Evolutionary conservation across 2,329 filamentous ascomycete genomes (phyloP), one percentile per base, ranked within the genome.

Genomic region (Fusarium odoratissimum): DNA sequence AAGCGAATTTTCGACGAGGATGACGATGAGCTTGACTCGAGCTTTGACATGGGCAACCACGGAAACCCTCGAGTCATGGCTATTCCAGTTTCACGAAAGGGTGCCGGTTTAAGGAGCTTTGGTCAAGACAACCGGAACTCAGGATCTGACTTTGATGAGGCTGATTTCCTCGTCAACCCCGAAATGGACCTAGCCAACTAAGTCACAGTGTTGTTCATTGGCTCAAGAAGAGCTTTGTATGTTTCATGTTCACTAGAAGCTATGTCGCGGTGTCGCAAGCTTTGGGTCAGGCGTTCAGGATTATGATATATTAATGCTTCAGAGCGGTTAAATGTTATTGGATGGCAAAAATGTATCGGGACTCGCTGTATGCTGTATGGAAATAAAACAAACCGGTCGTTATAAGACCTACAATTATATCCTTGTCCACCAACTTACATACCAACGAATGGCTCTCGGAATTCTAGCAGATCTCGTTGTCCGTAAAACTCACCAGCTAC

Each of bases 401-500:
- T 41, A 59, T 21, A 19, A 60, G 60, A 69, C 64, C 64, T 67
- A 60, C 61, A 58, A 55, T 48, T 60, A 46, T 48, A 59, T 51
- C 42, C 11, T 38, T 45, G 10, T 49, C 40, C 58, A 41, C 30
- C 63, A 62, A 71, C 64, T 79, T 82, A 85, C 74, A 86, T 79
- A 38, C 83, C 82, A 28, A 85, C 82, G 75, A 90, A 91, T 8
- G 88, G 88, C 69, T 92, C 89, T 64, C 94, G 89, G 69, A 91
- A 93, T 76, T 93, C 90, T 54, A 98, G 87, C 70, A 98, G 82
- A 81, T 98, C 95, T 72, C 92, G 88, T 82, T 98, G 95, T 3
- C 95, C 95, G 82, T 95, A 98, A 73, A 93, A 90, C 82, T 97
- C 95, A 76, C 94, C 95, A 52, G 93, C 91, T 40, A 98, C 88